Evolutionary conservation across 352 stramenopile species (phyloP).

Genomic region (Pythium utonaiense): DNA sequence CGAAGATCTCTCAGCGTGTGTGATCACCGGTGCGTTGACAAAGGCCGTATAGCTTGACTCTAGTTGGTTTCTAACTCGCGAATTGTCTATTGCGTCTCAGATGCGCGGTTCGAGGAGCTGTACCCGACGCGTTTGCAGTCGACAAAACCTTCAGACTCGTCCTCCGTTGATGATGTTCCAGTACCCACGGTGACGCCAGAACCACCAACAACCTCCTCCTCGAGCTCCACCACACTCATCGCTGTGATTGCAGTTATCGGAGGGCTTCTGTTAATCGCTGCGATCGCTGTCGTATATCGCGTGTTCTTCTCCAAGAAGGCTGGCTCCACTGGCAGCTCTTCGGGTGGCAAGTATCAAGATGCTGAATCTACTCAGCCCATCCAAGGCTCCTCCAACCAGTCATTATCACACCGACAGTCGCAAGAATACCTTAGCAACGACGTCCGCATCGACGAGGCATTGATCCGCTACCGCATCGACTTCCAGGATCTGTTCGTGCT

Average conservation of each 20-base stretch:
- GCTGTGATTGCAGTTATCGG: neutral
- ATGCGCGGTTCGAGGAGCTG: neutral
- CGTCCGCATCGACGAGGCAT: conserved; percentile 19
- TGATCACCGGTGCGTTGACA: neutral
- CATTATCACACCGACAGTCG: neutral
- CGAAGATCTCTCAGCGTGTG: neutral
- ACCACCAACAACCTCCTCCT: neutral
- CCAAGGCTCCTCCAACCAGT: conserved; percentile 3
- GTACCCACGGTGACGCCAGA: neutral
- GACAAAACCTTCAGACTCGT: neutral
- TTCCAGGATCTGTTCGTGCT: conserved; percentile 13
- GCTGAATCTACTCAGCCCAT: too few relatives aligned
- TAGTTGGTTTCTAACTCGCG: neutral
- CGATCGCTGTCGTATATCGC: neutral
- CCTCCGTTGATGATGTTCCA: neutral
- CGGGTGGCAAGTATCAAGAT: neutral
- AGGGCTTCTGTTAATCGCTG: neutral
- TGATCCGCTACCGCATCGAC: conserved; percentile 16
- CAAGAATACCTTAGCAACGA: conserved; percentile 25
- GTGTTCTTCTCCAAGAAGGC: neutral
- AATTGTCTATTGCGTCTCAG: neutral
- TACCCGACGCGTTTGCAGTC: neutral
- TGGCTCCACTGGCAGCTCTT: too few relatives aligned
- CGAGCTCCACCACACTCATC: neutral
- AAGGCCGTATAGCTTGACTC: neutral